Evolutionary conservation across 192 early-diverging fungal species (phyloP).

Genomic region (Geosiphon pyriformis): DNA sequence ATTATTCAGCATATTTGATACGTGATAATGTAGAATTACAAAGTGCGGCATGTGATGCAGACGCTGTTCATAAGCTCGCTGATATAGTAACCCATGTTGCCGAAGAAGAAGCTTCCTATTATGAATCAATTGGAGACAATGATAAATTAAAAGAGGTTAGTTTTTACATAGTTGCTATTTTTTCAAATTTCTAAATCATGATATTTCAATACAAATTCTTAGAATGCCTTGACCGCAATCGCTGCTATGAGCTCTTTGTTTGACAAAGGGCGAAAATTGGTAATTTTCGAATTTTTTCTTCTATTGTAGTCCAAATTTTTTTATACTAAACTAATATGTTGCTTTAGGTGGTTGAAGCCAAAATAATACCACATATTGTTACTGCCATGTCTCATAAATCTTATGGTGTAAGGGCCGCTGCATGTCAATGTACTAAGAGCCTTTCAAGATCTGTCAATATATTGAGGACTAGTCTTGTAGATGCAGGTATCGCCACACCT

Average conservation of each 20-base stretch:
- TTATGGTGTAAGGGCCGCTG: slow-evolving; percentile 59
- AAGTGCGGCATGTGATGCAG: slow-evolving; percentile 68
- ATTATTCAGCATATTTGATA: slow-evolving; percentile 56
- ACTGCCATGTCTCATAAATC: slow-evolving; percentile 52
- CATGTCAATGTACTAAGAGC: slow-evolving; percentile 72
- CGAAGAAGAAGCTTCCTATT: slow-evolving; percentile 37
- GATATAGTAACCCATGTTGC: slow-evolving; percentile 45
- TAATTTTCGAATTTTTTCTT: slow-evolving; percentile 8
- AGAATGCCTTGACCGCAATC: slow-evolving; percentile 67
- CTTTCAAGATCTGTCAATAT: slow-evolving; percentile 72
- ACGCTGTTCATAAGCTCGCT: slow-evolving; percentile 61
- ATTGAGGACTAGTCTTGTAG: slow-evolving; percentile 72
- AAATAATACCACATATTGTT: slow-evolving; percentile 70
- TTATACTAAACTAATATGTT: neutral
- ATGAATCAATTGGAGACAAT: slow-evolving; percentile 36
- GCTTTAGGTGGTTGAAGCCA: slow-evolving; percentile 61
- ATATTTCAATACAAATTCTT: neutral
- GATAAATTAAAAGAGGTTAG: slow-evolving; percentile 64
- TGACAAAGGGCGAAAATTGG: slow-evolving; percentile 68
- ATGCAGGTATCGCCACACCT: slow-evolving; percentile 65
- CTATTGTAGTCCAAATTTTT: neutral
- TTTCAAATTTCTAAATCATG: neutral
- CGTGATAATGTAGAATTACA: slow-evolving; percentile 68
- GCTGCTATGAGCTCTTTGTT: slow-evolving; percentile 63
- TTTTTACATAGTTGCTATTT: neutral